Evolutionary conservation across 108 stramenopile genomes (phyloP).

Genomic region (Poteriospumella lacustris): DNA sequence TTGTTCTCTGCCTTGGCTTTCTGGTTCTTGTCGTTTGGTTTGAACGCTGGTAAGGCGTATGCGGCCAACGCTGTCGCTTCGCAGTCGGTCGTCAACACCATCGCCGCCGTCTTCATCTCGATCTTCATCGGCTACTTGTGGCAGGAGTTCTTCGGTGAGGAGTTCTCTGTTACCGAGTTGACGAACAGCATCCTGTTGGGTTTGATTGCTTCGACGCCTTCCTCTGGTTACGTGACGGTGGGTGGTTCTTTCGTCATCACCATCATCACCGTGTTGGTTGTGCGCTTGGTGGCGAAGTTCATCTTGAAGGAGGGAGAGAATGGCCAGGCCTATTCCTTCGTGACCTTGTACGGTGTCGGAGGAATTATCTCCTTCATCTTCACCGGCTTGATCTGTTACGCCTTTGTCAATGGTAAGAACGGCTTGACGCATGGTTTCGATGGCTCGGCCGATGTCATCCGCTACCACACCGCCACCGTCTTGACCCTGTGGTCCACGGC

Average conservation of each 20-base stretch:
- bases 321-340: background rate
- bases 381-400: background rate
- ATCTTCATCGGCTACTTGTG: background rate
- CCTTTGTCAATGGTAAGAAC: background rate
- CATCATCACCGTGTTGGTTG: background rate
- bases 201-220: constrained; percentile 55
- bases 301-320: background rate
- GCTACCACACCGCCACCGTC: background rate
- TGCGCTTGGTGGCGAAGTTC: background rate
- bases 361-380: background rate
- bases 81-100: constrained; percentile 33
- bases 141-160: background rate
- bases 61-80: constrained; percentile 39
- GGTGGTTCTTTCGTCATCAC: constrained; percentile 38
- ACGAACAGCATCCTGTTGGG: constrained; percentile 41
- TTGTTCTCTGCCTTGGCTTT: constrained; percentile 27
- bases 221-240: constrained; percentile 29
- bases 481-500: background rate
- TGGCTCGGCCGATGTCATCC: no score
- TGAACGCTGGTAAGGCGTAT: constrained; percentile 67
- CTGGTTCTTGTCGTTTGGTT: constrained; percentile 57
- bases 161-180: background rate
- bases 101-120: constrained; percentile 2
- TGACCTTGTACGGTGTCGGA: background rate
- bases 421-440: background rate